Evolutionary conservation across 805 yeast genomes (phyloP).

Genomic region (Candida easanensis): DNA sequence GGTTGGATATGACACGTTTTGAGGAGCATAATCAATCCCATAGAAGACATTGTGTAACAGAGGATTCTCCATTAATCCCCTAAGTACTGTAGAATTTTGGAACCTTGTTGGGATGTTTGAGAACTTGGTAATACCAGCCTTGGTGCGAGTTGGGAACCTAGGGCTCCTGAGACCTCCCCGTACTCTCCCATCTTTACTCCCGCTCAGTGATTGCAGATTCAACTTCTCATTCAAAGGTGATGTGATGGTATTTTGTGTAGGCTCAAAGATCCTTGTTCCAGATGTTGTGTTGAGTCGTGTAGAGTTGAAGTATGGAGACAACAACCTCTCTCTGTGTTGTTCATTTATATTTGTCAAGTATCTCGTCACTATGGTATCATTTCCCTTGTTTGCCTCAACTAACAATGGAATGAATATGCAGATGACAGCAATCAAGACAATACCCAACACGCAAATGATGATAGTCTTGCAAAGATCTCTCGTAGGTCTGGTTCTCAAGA

Average conservation of each 20-base stretch:
- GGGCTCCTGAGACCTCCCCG: conserved; percentile 10
- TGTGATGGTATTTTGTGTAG: too few species aligned
- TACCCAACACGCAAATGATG: conserved; percentile 21
- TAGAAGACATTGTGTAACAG: conserved; percentile 39
- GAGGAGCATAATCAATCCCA: conserved; percentile 63
- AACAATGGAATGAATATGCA: conserved; percentile 22
- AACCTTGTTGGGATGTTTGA: conserved; percentile 33
- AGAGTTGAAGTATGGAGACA: conserved; percentile 13
- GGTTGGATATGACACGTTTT: conserved; percentile 45
- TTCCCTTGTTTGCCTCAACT: conserved; percentile 32
- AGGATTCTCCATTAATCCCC: conserved; percentile 35
- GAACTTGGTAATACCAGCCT: conserved; percentile 27
- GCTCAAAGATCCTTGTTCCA: too few species aligned
- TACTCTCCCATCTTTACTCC: background rate
- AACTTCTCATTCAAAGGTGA: too few species aligned
- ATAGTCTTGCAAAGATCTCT: conserved; percentile 11
- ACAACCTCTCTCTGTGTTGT: conserved; percentile 23
- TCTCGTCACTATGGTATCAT: conserved; percentile 25
- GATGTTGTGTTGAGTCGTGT: background rate
- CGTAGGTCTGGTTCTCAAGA: background rate
- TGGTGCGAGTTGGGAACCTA: conserved; percentile 14
- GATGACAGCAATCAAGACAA: conserved; percentile 15
- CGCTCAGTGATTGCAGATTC: background rate
- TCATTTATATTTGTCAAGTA: conserved; percentile 31
- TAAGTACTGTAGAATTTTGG: conserved; percentile 34